These are phyloP conservation scores for Cadophora malorum DNA, from an alignment of 2,329 filamentous ascomycete species.

Conservation along the genomic window DNA sequence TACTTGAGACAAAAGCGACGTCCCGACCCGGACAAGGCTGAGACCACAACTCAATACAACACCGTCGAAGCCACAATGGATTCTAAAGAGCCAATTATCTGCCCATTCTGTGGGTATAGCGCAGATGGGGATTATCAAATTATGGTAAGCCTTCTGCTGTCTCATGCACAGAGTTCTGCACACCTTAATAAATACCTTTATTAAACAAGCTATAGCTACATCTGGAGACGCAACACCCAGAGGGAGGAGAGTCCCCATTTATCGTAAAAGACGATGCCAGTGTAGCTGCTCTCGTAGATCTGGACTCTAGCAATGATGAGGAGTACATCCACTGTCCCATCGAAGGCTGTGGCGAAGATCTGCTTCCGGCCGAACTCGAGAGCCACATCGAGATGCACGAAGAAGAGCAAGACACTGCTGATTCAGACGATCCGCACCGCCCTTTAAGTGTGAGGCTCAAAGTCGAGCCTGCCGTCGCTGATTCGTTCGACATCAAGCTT, in stretches of 20 bases:
- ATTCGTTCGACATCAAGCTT: slow-evolving; percentile 38
- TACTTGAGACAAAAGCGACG: not conserved
- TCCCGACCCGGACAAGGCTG: slow-evolving; percentile 25
- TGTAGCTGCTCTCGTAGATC: slow-evolving; percentile 31
- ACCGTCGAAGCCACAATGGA: slow-evolving; percentile 29
- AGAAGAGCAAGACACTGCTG: slow-evolving; percentile 33
- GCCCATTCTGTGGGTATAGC: slow-evolving; percentile 51
- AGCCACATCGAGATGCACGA: slow-evolving; percentile 65
- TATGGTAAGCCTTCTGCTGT: slow-evolving; percentile 43
- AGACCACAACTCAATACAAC: slow-evolving; percentile 10
- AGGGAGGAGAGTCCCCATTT: slow-evolving; percentile 44
- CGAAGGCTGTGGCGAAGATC: slow-evolving; percentile 64
- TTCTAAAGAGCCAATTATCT: slow-evolving; percentile 37
- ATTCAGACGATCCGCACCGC: slow-evolving; percentile 25
- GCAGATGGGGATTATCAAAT: slow-evolving; percentile 48
- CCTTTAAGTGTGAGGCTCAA: slow-evolving; percentile 29
- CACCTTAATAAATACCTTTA: not conserved
- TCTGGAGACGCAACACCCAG: slow-evolving; percentile 43
- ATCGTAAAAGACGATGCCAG: slow-evolving; percentile 41
- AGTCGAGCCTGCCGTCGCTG: slow-evolving; percentile 27
- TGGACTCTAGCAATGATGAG: slow-evolving; percentile 41
- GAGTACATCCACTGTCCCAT: slow-evolving; percentile 60
- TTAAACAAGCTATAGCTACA: slow-evolving; percentile 13
- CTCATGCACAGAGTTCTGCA: not conserved
- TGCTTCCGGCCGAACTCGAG: slow-evolving; percentile 59